Evolutionary conservation across 805 yeast genomes (phyloP).

Genomic region (Starmera amethionina): DNA sequence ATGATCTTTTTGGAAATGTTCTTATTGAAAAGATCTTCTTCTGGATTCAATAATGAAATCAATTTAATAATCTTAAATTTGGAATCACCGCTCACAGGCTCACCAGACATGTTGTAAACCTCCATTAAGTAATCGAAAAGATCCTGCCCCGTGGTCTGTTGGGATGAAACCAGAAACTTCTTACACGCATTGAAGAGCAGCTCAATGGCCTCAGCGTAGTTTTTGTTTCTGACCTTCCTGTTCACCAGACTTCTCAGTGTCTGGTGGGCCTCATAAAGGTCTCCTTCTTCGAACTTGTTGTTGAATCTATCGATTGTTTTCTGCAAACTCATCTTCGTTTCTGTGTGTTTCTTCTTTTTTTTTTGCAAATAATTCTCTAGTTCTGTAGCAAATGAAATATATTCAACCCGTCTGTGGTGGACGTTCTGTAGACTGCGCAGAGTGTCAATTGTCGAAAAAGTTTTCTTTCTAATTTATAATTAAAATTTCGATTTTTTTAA

Average conservation of each 20-base stretch:
- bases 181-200: conserved; percentile 63
- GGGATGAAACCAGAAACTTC: conserved; percentile 56
- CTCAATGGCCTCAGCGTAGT: conserved; percentile 63
- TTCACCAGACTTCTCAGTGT: conserved; percentile 85
- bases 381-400: no score
- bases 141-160: conserved; percentile 78
- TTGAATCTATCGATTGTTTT: conserved; percentile 59
- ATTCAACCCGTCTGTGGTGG: no score
- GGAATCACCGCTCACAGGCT: conserved; percentile 30
- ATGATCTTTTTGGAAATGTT: conserved; percentile 58
- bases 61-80: conserved; percentile 39
- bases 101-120: conserved; percentile 44
- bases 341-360: conserved; percentile 1
- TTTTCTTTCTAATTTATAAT: neutral
- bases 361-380: neutral
- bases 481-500: neutral
- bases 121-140: conserved; percentile 63
- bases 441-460: neutral
- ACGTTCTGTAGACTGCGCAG: no score
- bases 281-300: conserved; percentile 57
- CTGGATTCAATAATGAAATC: conserved; percentile 27
- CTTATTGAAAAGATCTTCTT: conserved; percentile 50
- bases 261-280: conserved; percentile 93
- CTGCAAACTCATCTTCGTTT: conserved; percentile 31
- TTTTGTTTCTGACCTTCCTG: conserved; percentile 62